These are phyloP conservation scores for Pneumocystis jirovecii DNA, from an alignment of 1,139 yeast species.

Conservation along the genomic window DNA sequence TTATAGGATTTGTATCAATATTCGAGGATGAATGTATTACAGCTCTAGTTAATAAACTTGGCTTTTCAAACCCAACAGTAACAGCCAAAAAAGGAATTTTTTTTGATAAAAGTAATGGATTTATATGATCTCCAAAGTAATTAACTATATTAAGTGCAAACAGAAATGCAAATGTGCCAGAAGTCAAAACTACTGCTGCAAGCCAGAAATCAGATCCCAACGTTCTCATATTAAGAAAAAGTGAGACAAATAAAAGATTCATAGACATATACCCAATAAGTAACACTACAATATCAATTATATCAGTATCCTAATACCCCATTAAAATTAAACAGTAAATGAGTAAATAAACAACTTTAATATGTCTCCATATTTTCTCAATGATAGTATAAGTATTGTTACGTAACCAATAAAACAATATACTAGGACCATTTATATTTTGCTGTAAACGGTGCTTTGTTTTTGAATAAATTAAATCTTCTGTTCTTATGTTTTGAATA, in stretches of 20 bases:
- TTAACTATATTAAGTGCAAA: slow-evolving; percentile 60
- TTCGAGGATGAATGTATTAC: slow-evolving; percentile 34
- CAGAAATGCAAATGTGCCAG: slow-evolving; percentile 75
- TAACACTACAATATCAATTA: slow-evolving; percentile 69
- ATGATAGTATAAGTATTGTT: slow-evolving; percentile 2
- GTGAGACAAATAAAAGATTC: slow-evolving; percentile 69
- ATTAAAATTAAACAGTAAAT: neutral
- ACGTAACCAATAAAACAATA: neutral
- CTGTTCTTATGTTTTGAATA: neutral
- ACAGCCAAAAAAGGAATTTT: slow-evolving; percentile 91
- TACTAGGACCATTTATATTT: neutral
- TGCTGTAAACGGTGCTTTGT: neutral
- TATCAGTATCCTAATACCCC: slow-evolving; percentile 50
- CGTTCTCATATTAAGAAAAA: slow-evolving; percentile 64
- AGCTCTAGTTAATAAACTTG: slow-evolving; percentile 57
- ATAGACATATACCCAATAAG: slow-evolving; percentile 76
- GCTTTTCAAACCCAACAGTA: slow-evolving; percentile 82
- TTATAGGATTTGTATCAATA: slow-evolving; percentile 20
- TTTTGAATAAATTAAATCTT: neutral
- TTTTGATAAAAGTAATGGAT: slow-evolving; percentile 67
- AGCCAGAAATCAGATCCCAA: slow-evolving; percentile 85
- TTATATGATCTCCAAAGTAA: slow-evolving; percentile 34
- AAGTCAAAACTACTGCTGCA: slow-evolving; percentile 63
- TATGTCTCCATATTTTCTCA: neutral
- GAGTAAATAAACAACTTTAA: slow-evolving; percentile 7